These are phyloP conservation scores for Termitomyces sp. DNA, from an alignment of 768 basidiomycete species.

Conservation along the genomic window DNA sequence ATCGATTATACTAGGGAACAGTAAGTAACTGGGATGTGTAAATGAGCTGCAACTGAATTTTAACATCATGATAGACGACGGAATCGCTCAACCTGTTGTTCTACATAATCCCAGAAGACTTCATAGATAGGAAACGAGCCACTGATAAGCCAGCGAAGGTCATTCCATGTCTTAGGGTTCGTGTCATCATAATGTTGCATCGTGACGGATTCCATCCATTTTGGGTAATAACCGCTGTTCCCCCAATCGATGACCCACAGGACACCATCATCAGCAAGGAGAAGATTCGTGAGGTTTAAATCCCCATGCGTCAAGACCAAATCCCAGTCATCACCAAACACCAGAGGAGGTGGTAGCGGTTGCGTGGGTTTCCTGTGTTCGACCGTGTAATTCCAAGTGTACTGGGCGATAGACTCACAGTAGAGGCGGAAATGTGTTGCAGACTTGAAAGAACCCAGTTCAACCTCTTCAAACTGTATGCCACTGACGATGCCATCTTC, in stretches of 20 bases:
- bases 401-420: too few species aligned
- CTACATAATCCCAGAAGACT: neutral
- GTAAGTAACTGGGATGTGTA: too few species aligned
- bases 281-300: slow-evolving; percentile 19
- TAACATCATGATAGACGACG: too few species aligned
- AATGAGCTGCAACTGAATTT: too few species aligned
- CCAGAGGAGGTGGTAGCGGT: too few species aligned
- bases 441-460: slow-evolving; percentile 3
- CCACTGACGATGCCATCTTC: neutral
- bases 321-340: too few species aligned
- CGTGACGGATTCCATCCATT: slow-evolving; percentile 17
- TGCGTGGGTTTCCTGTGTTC: too few species aligned
- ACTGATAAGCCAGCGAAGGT: slow-evolving; percentile 2
- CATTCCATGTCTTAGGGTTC: neutral
- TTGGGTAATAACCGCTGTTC: slow-evolving; percentile 20
- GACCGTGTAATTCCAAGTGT: too few species aligned
- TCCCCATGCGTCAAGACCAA: slow-evolving; percentile 23
- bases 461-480: neutral
- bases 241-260: slow-evolving; percentile 29
- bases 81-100: neutral
- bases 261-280: slow-evolving; percentile 19
- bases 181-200: slow-evolving; percentile 2
- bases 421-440: neutral
- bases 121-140: neutral
- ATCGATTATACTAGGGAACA: too few species aligned